Percentiles rank a stretch among this genome's conserved stretches.
phyloP scores from a whole-genome alignment of 2,329 filamentous ascomycete species.

The Shiraia sp. region DNA sequence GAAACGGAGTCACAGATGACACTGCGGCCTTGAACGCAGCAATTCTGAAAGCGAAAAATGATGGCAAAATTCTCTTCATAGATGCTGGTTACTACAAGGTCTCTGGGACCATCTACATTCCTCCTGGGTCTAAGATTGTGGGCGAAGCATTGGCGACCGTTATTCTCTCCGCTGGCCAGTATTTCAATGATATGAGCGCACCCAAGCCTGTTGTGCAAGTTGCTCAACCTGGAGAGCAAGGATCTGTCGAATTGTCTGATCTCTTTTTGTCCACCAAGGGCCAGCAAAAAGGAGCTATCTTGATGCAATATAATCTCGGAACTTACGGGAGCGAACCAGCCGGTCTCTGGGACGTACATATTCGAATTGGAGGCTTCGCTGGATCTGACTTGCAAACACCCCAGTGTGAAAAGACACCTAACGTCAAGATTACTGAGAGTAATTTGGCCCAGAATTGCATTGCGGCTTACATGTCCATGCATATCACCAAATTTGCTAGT shows the following conservation, averaged over 20 bases:
- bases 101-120: constrained; percentile 58
- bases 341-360: constrained; percentile 85
- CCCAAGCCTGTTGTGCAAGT: constrained; percentile 70
- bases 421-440: constrained; percentile 54
- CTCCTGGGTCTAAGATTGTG: constrained; percentile 75
- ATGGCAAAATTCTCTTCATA: constrained; percentile 59
- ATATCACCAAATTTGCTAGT: constrained; percentile 58
- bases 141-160: constrained; percentile 84
- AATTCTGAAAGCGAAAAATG: constrained; percentile 64
- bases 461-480: constrained; percentile 64
- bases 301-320: constrained; percentile 74
- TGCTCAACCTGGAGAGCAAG: constrained; percentile 65
- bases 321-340: constrained; percentile 61
- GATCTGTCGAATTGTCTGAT: constrained; percentile 71
- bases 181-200: constrained; percentile 50
- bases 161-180: constrained; percentile 73
- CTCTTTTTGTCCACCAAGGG: constrained; percentile 72
- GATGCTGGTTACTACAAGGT: constrained; percentile 62
- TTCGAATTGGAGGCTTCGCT: constrained; percentile 78
- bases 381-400: constrained; percentile 78
- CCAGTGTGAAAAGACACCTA: constrained; percentile 76
- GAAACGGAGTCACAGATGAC: constrained; percentile 84
- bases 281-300: constrained; percentile 66
- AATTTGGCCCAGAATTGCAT: constrained; percentile 66
- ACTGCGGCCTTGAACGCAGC: constrained; percentile 76